phyloP scores from a whole-genome alignment of 2,329 filamentous ascomycete species.

The Trichoderma lentiforme region DNA sequence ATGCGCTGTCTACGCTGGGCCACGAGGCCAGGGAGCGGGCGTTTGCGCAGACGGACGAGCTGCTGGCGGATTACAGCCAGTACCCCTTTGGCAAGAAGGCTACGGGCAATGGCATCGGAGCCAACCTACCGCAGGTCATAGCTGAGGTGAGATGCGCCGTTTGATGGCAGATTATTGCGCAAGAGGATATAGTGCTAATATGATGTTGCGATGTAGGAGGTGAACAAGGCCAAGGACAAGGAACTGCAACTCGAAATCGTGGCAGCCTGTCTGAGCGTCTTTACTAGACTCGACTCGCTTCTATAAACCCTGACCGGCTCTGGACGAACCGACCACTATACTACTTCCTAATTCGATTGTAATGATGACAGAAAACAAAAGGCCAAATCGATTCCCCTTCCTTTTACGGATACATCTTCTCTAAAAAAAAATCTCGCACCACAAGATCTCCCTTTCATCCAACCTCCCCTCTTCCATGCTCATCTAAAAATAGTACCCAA shows the following conservation, averaged over 20 bases:
- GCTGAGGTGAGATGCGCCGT: slow-evolving; percentile 55
- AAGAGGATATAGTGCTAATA: background rate
- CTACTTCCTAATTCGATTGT: slow-evolving; percentile 3
- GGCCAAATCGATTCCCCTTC: background rate
- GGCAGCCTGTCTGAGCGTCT: slow-evolving; percentile 93
- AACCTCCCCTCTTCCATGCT: background rate
- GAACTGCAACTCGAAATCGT: slow-evolving; percentile 97
- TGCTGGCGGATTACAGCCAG: slow-evolving; percentile 94
- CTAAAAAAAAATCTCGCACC: background rate
- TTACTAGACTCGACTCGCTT: slow-evolving; percentile 93
- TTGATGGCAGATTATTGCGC: background rate
- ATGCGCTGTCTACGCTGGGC: slow-evolving; percentile 88
- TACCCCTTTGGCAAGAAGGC: slow-evolving; percentile 92
- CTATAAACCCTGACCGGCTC: slow-evolving; percentile 53
- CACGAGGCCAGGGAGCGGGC: slow-evolving; percentile 92
- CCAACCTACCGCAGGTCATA: slow-evolving; percentile 85
- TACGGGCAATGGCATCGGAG: slow-evolving; percentile 75
- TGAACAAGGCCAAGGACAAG: slow-evolving; percentile 83
- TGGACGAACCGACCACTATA: background rate
- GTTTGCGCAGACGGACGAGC: slow-evolving; percentile 94
- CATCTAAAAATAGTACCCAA: background rate
- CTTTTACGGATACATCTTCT: background rate
- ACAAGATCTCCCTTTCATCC: background rate
- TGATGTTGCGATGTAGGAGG: slow-evolving; percentile 51
- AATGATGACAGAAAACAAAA: slow-evolving; percentile 13